Evolutionary conservation across 805 yeast genomes (phyloP).

Genomic region (Yueomyces sinensis): DNA sequence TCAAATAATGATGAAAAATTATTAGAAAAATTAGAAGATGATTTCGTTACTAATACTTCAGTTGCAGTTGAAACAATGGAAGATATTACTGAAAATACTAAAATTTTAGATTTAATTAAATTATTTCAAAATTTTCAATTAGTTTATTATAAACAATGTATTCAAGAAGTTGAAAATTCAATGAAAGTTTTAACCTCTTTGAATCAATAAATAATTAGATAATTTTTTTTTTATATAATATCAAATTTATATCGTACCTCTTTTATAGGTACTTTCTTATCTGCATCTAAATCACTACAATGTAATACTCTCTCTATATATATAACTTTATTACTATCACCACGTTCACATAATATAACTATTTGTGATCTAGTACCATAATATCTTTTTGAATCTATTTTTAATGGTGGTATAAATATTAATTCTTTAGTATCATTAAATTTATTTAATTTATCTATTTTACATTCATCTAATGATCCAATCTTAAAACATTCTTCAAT

Average conservation of each 20-base stretch:
- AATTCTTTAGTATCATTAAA: constrained; percentile 37
- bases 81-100: constrained; percentile 52
- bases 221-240: no score
- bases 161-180: constrained; percentile 32
- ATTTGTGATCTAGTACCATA: constrained; percentile 90
- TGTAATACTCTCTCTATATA: constrained; percentile 55
- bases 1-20: constrained; percentile 26
- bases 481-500: constrained; percentile 35
- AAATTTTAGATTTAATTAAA: constrained; percentile 48
- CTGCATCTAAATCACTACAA: constrained; percentile 28
- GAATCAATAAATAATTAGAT: not conserved
- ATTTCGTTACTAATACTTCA: constrained; percentile 65
- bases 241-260: constrained; percentile 9
- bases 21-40: constrained; percentile 57
- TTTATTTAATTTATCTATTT: constrained; percentile 11
- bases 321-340: constrained; percentile 31
- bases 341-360: constrained; percentile 44
- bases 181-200: constrained; percentile 28
- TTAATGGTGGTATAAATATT: constrained; percentile 62
- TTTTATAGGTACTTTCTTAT: constrained; percentile 6
- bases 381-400: constrained; percentile 25
- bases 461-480: constrained; percentile 30
- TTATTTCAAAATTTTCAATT: constrained; percentile 59
- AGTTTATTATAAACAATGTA: constrained; percentile 45
- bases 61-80: constrained; percentile 72